Conservation (phyloP, 2,329 filamentous ascomycete genomes). For the Leptographium flavum region DNA sequence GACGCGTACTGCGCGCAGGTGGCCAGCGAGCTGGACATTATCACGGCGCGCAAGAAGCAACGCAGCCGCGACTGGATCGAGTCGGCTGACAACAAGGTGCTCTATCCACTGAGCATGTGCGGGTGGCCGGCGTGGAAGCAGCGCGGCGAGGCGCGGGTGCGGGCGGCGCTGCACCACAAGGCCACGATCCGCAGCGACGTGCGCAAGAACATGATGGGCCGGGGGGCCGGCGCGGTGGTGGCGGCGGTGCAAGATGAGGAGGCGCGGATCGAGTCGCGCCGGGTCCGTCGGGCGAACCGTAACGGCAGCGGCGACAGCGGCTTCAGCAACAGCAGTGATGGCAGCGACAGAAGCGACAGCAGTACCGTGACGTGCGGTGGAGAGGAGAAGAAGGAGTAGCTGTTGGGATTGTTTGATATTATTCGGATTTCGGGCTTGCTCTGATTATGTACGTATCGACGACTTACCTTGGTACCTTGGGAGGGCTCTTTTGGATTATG, state of each 20-base stretch:
- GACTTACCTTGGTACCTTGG: too few species aligned
- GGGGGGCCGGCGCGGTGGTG: not conserved
- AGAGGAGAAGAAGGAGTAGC: too few species aligned
- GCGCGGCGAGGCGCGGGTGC: slow-evolving; percentile 30
- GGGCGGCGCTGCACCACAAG: slow-evolving; percentile 25
- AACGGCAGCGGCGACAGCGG: too few species aligned
- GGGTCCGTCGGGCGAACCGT: too few species aligned
- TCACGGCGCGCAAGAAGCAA: slow-evolving; percentile 40
- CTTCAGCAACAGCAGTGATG: too few species aligned
- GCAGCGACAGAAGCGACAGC: too few species aligned
- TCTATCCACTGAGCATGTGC: slow-evolving; percentile 27
- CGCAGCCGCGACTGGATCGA: slow-evolving; percentile 33
- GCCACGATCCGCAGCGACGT: slow-evolving; percentile 17
- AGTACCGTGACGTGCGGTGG: too few species aligned
- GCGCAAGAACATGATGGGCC: slow-evolving; percentile 14
- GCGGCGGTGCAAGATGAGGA: not conserved
- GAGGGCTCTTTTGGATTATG: too few species aligned
- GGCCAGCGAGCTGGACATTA: slow-evolving; percentile 48
- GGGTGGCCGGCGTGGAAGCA: slow-evolving; percentile 33
- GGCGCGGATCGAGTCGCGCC: not conserved
- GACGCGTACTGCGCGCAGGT: slow-evolving; percentile 53
- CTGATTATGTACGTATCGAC: too few species aligned
- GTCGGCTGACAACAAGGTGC: slow-evolving; percentile 21
- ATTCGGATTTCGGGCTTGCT: too few species aligned
- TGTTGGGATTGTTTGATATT: too few species aligned